Conservation (phyloP, 441 rosid genomes). For the Raphanus hybrid region DNA sequence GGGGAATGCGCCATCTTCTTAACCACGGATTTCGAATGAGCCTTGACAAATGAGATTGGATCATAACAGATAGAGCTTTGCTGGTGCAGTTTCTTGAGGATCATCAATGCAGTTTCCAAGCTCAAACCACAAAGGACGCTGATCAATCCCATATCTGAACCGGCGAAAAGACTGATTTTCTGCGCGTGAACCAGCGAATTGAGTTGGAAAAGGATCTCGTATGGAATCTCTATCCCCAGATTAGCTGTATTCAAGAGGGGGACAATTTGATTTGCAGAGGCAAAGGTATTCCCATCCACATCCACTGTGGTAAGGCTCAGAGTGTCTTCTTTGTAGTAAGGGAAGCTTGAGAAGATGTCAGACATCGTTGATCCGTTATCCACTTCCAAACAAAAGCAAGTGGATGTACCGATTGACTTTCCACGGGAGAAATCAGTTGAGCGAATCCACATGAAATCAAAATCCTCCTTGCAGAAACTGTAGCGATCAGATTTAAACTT, state of each 20-base stretch:
- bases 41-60: constrained; percentile 61
- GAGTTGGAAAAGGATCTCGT: constrained; percentile 80
- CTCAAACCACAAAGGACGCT: constrained; percentile 51
- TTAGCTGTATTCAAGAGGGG: constrained; percentile 57
- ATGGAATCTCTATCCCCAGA: constrained; percentile 49
- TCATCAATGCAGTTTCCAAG: constrained; percentile 53
- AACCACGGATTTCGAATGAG: constrained; percentile 45
- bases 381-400: constrained; percentile 69
- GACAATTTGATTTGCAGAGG: constrained; percentile 57
- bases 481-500: constrained; percentile 67
- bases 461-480: constrained; percentile 80
- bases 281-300: constrained; percentile 51
- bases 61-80: constrained; percentile 64
- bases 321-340: constrained; percentile 54
- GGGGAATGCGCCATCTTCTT: constrained; percentile 49
- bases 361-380: constrained; percentile 45
- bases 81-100: constrained; percentile 79
- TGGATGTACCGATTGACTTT: constrained; percentile 73
- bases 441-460: constrained; percentile 83
- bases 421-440: constrained; percentile 69
- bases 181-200: constrained; percentile 84
- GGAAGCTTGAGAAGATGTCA: constrained; percentile 58
- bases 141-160: constrained; percentile 52
- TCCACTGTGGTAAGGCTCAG: constrained; percentile 49
- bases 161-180: constrained; percentile 65